phyloP scores from a whole-genome alignment of 148 eudicot species.

The Vaccinium corymbosum region DNA sequence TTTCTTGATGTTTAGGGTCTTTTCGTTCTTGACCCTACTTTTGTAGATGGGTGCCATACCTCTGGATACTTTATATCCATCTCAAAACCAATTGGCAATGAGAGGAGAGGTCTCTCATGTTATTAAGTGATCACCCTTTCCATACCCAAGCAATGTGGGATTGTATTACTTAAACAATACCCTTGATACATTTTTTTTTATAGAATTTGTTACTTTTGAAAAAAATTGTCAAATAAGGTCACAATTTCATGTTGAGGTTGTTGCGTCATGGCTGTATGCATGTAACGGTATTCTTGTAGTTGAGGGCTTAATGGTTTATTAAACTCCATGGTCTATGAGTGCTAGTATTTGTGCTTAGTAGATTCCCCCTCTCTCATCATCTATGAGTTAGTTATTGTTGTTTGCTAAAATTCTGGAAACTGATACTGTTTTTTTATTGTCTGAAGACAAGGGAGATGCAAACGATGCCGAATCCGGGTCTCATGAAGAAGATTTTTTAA shows the following conservation, averaged over 20 bases:
- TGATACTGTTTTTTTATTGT: slow-evolving; percentile 11
- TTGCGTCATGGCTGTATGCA: slow-evolving; percentile 5
- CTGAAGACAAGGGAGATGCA: slow-evolving; percentile 71
- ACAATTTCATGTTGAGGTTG: neutral
- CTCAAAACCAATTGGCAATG: too few relatives aligned
- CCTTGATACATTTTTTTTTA: neutral
- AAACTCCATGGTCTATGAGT: neutral
- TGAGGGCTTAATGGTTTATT: neutral
- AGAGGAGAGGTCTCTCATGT: too few relatives aligned
- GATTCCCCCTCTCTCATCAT: neutral
- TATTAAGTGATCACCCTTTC: too few relatives aligned
- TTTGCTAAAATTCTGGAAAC: slow-evolving; percentile 11
- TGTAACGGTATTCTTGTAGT: neutral
- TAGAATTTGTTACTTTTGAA: neutral
- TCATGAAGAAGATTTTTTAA: slow-evolving; percentile 75
- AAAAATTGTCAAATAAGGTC: neutral
- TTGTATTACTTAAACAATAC: too few relatives aligned
- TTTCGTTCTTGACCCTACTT: neutral
- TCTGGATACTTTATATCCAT: too few relatives aligned
- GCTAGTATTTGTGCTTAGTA: neutral
- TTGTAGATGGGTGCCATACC: neutral
- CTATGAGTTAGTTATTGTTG: slow-evolving; percentile 15
- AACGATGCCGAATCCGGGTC: slow-evolving; percentile 52
- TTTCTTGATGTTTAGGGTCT: neutral
- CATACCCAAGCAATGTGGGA: too few relatives aligned